Conservation (phyloP, 2,329 filamentous ascomycete species). For the Pseudopithomyces chartarum region DNA sequence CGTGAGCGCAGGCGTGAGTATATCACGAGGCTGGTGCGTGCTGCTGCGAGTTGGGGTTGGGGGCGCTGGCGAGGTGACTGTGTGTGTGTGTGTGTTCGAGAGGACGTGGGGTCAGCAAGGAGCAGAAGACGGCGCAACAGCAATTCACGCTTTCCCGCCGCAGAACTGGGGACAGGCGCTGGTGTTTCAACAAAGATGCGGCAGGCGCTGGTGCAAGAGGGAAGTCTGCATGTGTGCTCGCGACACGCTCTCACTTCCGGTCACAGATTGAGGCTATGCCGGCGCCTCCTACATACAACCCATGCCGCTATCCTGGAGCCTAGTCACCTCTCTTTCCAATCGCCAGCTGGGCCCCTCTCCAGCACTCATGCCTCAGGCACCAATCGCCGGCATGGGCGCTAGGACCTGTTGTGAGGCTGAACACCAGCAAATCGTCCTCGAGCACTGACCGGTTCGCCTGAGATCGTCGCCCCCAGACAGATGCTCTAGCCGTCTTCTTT, state of each 20-base stretch:
- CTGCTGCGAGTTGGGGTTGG: slow-evolving; percentile 11
- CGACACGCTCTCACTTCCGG: slow-evolving; percentile 3
- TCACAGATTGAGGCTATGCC: slow-evolving; percentile 17
- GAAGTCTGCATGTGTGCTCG: slow-evolving; percentile 16
- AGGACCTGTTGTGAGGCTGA: slow-evolving; percentile 26
- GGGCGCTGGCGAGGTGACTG: no score
- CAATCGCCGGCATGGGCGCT: slow-evolving; percentile 18
- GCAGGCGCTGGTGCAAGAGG: slow-evolving; percentile 21
- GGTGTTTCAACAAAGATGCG: slow-evolving; percentile 20
- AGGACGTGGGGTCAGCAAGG: slow-evolving; percentile 10
- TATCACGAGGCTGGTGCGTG: slow-evolving; percentile 33
- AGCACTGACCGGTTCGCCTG: slow-evolving; percentile 26
- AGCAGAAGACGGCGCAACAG: slow-evolving; percentile 12
- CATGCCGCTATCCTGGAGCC: slow-evolving; percentile 5
- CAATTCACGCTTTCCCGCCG: slow-evolving; percentile 23
- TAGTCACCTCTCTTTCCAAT: slow-evolving; percentile 8
- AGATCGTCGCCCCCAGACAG: slow-evolving; percentile 13
- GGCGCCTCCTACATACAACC: slow-evolving; percentile 1
- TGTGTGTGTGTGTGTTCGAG: background rate
- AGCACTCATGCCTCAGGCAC: slow-evolving; percentile 23
- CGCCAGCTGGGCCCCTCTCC: slow-evolving; percentile 23
- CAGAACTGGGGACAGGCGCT: slow-evolving; percentile 25
- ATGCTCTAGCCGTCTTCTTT: background rate
- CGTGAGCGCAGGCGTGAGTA: slow-evolving; percentile 17
- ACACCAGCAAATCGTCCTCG: slow-evolving; percentile 20